A percentile compares a stretch with the other conserved stretches of the same genome.
Conservation (phyloP, 345 rosid species). For the Eucalyptus marginata region DNA sequence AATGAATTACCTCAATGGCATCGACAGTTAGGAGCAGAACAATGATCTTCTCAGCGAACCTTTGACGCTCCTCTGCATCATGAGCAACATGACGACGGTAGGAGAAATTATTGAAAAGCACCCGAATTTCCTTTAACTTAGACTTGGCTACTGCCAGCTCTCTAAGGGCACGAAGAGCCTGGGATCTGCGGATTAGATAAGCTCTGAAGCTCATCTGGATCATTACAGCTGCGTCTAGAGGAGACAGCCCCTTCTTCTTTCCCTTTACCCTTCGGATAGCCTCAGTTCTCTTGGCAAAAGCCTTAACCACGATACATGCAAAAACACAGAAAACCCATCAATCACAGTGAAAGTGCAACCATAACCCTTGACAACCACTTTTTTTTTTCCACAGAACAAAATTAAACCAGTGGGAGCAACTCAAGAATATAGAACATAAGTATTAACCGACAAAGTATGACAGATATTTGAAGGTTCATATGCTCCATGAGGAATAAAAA, state of each 20-base stretch:
- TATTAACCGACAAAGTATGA: neutral
- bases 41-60: constrained; percentile 71
- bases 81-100: constrained; percentile 57
- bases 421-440: neutral
- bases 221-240: constrained; percentile 62
- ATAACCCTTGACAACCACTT: neutral
- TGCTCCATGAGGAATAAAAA: neutral
- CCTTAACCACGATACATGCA: constrained; percentile 16
- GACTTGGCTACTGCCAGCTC: constrained; percentile 85
- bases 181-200: constrained; percentile 72
- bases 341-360: neutral
- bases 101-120: constrained; percentile 63
- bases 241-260: constrained; percentile 63
- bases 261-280: constrained; percentile 43
- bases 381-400: neutral
- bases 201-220: constrained; percentile 78
- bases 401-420: neutral
- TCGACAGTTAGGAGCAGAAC: constrained; percentile 93
- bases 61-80: constrained; percentile 78
- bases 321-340: neutral
- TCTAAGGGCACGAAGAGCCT: constrained; percentile 80
- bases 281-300: constrained; percentile 63
- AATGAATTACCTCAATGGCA: constrained; percentile 75
- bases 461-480: neutral
- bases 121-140: constrained; percentile 81